Base-by-base conservation (phyloP, 2,329 filamentous ascomycete species). In the Claviceps sp. region DNA sequence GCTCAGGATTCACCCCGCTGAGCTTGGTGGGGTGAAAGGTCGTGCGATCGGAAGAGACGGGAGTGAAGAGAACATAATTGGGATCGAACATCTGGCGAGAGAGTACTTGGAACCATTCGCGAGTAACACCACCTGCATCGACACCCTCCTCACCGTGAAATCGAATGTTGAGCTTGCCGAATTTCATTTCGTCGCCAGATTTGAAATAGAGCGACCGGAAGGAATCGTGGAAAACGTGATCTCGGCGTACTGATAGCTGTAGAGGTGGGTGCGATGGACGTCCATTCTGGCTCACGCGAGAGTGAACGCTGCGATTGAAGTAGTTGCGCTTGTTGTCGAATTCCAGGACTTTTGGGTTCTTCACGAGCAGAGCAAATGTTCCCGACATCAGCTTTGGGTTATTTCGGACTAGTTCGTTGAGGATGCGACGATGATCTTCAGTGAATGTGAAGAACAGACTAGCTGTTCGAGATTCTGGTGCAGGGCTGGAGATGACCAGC, bases 321-420 rank as follows among this genome's bases (percentile, higher is more conserved):
- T 94, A 98, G 70, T 95, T 97, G 62, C 93, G 89, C 75, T 98
- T 98, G 73, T 98, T 98, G 72, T 98, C 93, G 62, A 98, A 98
- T 64, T 98, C 93, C 13, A 98, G 75, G 3, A 98, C 94, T 76
- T 97, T 98, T 26, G 93, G 94, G 64, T 98, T 98, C 75, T 95
- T 96, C 56, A 97, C 93, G 47, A 98, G 73, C 16, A 98, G 77
- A 11, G 91, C 90, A 70, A 98, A 96, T 2, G 91, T 96, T 50
- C 93, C 93, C 54, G 91, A 96, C 94, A 98, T 98, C 57, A 98
- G 81, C 68, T 95, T 95, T 34, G 94, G 93, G 59, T 95, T 97
- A 64, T 95, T 89, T 57, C 94, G 85, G 52, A 98, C 93, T 57
- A 98, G 85, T 66, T 98, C 93, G 64, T 98, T 98, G 59, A 98